A percentile compares a stretch with the other conserved stretches of the same genome.
Conservation (phyloP, 129 eudicot species). For the Flaveria robusta region DNA sequence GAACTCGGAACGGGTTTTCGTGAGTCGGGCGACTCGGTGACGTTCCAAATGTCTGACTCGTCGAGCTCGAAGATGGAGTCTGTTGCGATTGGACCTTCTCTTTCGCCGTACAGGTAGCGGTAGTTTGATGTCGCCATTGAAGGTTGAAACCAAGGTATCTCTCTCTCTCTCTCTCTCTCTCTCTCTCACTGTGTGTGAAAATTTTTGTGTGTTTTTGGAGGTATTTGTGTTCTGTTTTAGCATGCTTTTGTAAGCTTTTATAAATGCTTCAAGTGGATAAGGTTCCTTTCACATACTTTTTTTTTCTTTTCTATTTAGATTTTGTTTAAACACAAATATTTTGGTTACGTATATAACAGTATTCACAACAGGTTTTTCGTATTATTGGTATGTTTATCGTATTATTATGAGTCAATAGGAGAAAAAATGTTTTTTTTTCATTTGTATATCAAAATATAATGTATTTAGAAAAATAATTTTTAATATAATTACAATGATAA, state of each 20-base stretch:
- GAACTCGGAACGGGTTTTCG: conserved; percentile 38
- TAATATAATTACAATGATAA: too few species aligned
- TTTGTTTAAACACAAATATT: too few species aligned
- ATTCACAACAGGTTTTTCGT: too few species aligned
- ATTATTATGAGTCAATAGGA: too few species aligned
- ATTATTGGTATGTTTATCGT: too few species aligned
- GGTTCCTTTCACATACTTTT: not conserved
- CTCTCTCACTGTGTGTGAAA: too few species aligned
- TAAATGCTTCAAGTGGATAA: conserved; percentile 8
- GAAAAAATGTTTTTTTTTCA: too few species aligned
- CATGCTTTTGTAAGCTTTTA: conserved; percentile 47
- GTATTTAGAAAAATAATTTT: too few species aligned
- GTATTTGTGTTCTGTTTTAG: conserved; percentile 22
- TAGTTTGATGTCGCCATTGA: conserved; percentile 63
- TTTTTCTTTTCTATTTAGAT: not conserved
- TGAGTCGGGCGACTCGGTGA: conserved; percentile 53
- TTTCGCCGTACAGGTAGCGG: conserved; percentile 46
- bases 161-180: conserved; percentile 4
- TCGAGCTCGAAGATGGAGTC: conserved; percentile 63
- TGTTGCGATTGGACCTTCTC: conserved; percentile 9
- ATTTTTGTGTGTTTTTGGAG: conserved; percentile 13
- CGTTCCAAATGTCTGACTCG: conserved; percentile 73
- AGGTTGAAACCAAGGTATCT: not conserved
- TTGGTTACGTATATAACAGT: too few species aligned
- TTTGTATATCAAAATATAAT: too few species aligned